Conservation (phyloP, 306 rosid genomes). For the Cucurbita ficifolia region DNA sequence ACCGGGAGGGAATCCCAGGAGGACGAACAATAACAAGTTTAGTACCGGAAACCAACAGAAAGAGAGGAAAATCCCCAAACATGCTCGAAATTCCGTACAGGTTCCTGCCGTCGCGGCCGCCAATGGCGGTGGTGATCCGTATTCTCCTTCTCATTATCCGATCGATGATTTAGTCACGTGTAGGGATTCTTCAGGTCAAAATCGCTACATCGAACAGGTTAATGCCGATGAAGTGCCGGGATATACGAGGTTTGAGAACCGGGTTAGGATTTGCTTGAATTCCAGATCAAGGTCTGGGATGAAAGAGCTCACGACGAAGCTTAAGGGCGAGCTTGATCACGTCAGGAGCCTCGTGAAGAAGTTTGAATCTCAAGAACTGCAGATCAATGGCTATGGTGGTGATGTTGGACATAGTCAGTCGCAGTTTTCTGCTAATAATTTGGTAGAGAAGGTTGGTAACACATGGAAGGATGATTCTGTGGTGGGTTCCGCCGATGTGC, state of each 20-base stretch:
- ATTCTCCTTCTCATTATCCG: neutral
- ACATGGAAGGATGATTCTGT: constrained; percentile 11
- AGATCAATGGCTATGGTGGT: constrained; percentile 3
- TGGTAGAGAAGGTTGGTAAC: constrained; percentile 21
- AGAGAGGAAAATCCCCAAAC: constrained; percentile 11
- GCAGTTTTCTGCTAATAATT: constrained; percentile 20
- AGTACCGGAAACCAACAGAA: constrained; percentile 10
- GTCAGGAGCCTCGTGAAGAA: constrained; percentile 55
- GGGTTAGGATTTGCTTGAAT: constrained; percentile 25
- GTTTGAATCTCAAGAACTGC: constrained; percentile 52
- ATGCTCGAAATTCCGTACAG: neutral
- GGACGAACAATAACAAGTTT: constrained; percentile 7
- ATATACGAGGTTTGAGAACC: constrained; percentile 17
- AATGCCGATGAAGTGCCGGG: constrained; percentile 10
- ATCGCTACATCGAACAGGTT: constrained; percentile 6
- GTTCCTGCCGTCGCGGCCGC: neutral
- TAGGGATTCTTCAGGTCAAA: constrained; percentile 9
- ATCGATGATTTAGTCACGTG: constrained; percentile 5
- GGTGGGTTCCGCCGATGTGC: constrained; percentile 14
- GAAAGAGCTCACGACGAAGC: no score
- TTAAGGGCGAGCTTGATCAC: constrained; percentile 38
- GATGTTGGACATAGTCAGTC: constrained; percentile 28
- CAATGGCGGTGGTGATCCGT: constrained; percentile 9
- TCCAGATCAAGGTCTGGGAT: no score
- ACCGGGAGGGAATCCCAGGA: constrained; percentile 8